Evolutionary conservation across 805 yeast genomes (phyloP), one percentile per base, ranked within the genome.

Genomic region (Starmerella tilneyi): DNA sequence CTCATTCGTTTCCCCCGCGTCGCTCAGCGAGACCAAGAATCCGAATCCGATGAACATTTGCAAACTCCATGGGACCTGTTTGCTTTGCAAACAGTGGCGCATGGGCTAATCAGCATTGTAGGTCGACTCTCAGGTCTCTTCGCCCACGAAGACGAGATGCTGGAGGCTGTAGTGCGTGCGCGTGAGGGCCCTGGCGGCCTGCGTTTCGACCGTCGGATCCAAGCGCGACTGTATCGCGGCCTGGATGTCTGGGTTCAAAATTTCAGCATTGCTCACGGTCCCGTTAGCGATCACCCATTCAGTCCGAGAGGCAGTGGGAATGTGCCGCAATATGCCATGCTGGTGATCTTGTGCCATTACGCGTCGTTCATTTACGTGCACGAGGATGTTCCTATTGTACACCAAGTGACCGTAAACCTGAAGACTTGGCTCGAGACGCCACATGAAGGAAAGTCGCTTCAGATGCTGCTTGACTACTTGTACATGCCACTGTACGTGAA

Each of bases 221-320:
- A 55, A 48, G 56, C 54, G 3, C 53, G 63, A 9, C 37, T 60
- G 15, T 59, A 56, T 27, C 54, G 62, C 7, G 63, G 60, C 9
- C 54, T 60, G 22, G 62, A 60, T 32, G 51, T 56, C 7, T 60
- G 64, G 64, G 52, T 51, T 20, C 54, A 50, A 32, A 51, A 53
- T 36, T 60, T 58, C 46, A 56, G 50, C 28, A 50, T 49, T 0
- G 48, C 59, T 15, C 51, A 53, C 27, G 64, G 62, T 28, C 50
- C 53, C 20, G 49, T 55, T 7, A 58, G 53, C 19, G 57, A 56
- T 33, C 48, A 51, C 39, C 50, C 60, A 28, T 52, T 59, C 44
- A 35, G 39, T 13, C 28, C 47, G 12, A 17, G 45, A n/a, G 58
- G 53, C 12, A 24, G 43, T 15, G 48, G 51, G 3, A 41, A 41